phyloP scores from a whole-genome alignment of 768 basidiomycete genomes.

The Rubroboletus pulcherrimus region DNA sequence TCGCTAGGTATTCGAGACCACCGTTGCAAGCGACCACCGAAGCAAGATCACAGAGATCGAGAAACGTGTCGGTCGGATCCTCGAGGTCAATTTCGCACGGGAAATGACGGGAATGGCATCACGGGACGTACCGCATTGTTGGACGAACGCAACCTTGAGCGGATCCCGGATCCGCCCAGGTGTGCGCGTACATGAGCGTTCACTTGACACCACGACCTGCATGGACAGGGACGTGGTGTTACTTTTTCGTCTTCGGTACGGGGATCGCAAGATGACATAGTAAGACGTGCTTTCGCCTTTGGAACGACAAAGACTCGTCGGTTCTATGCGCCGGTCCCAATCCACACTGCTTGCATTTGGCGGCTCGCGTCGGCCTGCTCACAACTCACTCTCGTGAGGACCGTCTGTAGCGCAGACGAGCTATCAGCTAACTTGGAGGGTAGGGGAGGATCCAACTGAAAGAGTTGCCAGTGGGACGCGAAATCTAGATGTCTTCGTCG shows the following conservation, averaged over 20 bases:
- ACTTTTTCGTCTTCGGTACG: neutral
- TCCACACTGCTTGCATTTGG: neutral
- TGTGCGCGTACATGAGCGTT: neutral
- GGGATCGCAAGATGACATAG: neutral
- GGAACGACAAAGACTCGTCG: neutral
- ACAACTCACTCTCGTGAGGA: neutral
- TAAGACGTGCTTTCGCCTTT: constrained; percentile 5
- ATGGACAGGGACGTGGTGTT: neutral
- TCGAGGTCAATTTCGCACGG: neutral
- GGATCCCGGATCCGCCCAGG: neutral
- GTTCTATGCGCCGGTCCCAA: neutral
- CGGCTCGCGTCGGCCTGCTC: neutral
- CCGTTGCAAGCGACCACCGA: neutral
- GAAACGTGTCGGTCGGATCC: neutral
- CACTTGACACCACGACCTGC: neutral
- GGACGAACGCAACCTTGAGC: neutral
- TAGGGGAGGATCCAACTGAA: neutral
- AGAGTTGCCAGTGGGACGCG: neutral
- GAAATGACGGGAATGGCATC: neutral
- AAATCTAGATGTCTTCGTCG: neutral
- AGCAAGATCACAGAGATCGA: neutral
- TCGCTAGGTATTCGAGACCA: neutral
- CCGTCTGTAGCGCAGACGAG: neutral
- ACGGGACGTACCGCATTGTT: neutral
- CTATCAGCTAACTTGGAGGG: neutral